Conservation (phyloP, 129 eudicot genomes). For the Daucus carota region DNA sequence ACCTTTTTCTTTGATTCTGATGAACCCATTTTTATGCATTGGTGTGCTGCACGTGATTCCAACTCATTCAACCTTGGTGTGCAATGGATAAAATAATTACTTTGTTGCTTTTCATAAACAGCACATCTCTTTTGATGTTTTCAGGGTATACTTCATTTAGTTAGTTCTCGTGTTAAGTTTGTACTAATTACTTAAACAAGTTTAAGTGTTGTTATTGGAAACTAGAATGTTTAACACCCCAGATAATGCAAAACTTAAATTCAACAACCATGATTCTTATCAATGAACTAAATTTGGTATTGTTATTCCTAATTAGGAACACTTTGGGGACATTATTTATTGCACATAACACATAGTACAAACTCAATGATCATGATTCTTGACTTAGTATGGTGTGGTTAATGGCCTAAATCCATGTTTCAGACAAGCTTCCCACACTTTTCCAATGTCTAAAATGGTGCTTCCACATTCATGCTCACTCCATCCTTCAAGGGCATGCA, state of each 20-base stretch:
- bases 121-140: no score
- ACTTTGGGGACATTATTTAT: not conserved
- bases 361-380: not conserved
- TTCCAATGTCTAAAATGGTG: conserved; percentile 13
- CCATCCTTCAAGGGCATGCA: conserved; percentile 25
- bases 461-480: conserved; percentile 16
- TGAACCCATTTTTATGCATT: not conserved
- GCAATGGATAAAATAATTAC: not conserved
- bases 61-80: not conserved
- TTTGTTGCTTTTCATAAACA: not conserved
- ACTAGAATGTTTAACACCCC: not conserved
- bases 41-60: not conserved
- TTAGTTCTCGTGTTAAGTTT: no score
- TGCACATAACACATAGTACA: not conserved
- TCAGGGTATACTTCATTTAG: no score
- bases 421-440: conserved; percentile 20
- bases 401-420: conserved; percentile 14
- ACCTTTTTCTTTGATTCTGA: no score
- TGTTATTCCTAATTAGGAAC: not conserved
- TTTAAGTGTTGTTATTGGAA: no score
- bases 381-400: not conserved
- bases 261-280: no score
- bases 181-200: no score
- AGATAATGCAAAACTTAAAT: not conserved
- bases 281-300: not conserved